These are phyloP conservation scores for Symbiodinium natans DNA, from an alignment of 73 alveolate species.

Conservation along the genomic window DNA sequence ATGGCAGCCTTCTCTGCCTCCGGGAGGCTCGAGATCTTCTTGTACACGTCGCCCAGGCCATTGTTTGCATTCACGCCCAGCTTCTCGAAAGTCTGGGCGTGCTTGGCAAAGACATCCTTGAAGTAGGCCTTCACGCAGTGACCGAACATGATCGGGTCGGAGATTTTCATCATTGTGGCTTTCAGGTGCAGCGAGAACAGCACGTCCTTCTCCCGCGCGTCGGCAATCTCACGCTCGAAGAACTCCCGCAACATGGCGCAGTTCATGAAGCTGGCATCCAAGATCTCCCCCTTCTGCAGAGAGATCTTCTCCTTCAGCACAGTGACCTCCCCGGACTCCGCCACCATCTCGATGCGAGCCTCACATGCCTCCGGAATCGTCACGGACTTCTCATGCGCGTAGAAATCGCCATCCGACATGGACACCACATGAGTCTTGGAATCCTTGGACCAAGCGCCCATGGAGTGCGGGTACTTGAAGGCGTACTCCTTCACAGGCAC, in stretches of 20 bases:
- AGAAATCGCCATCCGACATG: constrained; percentile 87
- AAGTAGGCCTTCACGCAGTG: constrained; percentile 79
- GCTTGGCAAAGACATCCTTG: constrained; percentile 85
- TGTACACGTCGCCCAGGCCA: constrained; percentile 75
- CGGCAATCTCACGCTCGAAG: constrained; percentile 75
- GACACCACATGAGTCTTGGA: constrained; percentile 70
- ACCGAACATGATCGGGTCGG: constrained; percentile 92
- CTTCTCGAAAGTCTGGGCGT: constrained; percentile 76
- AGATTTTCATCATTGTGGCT: constrained; percentile 91
- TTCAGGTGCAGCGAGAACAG: constrained; percentile 86
- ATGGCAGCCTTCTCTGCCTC: constrained; percentile 88
- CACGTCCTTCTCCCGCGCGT: constrained; percentile 52
- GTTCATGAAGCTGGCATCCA: constrained; percentile 88
- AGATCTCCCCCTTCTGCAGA: constrained; percentile 41
- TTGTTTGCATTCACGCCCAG: constrained; percentile 86
- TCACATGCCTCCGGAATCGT: constrained; percentile 32
- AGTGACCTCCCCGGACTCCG: constrained; percentile 79
- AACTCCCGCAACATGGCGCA: constrained; percentile 52
- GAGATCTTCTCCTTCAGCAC: constrained; percentile 54
- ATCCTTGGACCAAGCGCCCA: constrained; percentile 76
- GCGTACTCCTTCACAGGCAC: constrained; percentile 93
- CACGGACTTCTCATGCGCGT: constrained; percentile 79
- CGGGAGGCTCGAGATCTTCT: constrained; percentile 65
- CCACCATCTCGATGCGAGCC: constrained; percentile 61
- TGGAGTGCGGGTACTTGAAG: constrained; percentile 88